These are phyloP conservation scores for Pisolithus marmoratus DNA, from an alignment of 768 basidiomycete genomes.

Conservation along the genomic window DNA sequence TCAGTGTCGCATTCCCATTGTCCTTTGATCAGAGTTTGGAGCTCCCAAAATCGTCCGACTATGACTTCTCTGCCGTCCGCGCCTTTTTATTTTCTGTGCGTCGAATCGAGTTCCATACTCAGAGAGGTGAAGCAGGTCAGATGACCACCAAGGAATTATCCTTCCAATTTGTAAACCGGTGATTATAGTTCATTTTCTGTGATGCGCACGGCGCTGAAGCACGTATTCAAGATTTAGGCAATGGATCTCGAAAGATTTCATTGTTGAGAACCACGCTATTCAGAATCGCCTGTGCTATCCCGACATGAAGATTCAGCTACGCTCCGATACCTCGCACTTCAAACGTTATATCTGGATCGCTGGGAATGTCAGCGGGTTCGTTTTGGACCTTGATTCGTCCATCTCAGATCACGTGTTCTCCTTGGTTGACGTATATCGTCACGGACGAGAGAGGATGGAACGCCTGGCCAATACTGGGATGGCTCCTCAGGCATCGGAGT, in stretches of 20 bases:
- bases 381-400: constrained; percentile 76
- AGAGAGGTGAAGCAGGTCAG: constrained; percentile 74
- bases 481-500: constrained; percentile 4
- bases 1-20: constrained; percentile 91
- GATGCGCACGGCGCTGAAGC: constrained; percentile 1
- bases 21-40: constrained; percentile 55
- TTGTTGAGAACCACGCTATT: constrained; percentile 58
- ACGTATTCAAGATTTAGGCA: constrained; percentile 67
- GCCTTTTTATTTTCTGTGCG: constrained; percentile 86
- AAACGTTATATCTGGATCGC: constrained; percentile 54
- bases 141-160: constrained; percentile 67
- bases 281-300: constrained; percentile 75
- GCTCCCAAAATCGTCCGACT: constrained; percentile 34
- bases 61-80: constrained; percentile 45
- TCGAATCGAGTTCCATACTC: constrained; percentile 64
- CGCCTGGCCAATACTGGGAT: constrained; percentile 46
- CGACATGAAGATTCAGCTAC: constrained; percentile 71
- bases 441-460: constrained; percentile 74
- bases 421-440: constrained; percentile 79
- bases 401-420: constrained; percentile 77
- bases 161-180: constrained; percentile 83
- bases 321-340: constrained; percentile 43
- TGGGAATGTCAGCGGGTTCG: constrained; percentile 77
- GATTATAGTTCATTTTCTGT: constrained; percentile 18
- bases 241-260: constrained; percentile 62